A percentile compares a stretch with the other conserved stretches of the same genome.
Evolutionary conservation across 1,284 basidiomycete species (phyloP).

Genomic region (Tremellales sp.): DNA sequence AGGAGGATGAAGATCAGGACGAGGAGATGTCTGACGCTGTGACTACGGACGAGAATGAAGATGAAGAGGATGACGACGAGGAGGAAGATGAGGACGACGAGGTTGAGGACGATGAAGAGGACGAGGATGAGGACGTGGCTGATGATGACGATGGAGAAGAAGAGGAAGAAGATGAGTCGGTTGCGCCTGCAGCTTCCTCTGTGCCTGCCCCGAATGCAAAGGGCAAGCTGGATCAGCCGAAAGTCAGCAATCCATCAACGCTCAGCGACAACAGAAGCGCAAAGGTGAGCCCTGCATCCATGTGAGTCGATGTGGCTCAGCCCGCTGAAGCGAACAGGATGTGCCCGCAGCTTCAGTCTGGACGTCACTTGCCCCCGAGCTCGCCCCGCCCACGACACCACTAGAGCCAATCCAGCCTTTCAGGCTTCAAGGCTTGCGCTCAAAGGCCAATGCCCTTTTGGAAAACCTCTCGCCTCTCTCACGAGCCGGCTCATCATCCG

Average conservation of each 20-base stretch:
- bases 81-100: slow-evolving; percentile 37
- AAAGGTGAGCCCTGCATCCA: no score
- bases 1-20: slow-evolving; percentile 26
- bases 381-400: slow-evolving; percentile 19
- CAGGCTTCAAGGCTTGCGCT: slow-evolving; percentile 29
- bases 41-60: slow-evolving; percentile 30
- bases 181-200: no score
- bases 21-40: slow-evolving; percentile 23
- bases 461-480: slow-evolving; percentile 32
- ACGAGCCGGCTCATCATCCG: slow-evolving; percentile 54
- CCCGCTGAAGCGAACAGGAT: no score
- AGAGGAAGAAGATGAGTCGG: not conserved
- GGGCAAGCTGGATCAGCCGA: no score
- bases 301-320: no score
- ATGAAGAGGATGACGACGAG: slow-evolving; percentile 43
- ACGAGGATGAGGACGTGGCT: slow-evolving; percentile 10
- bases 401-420: slow-evolving; percentile 18
- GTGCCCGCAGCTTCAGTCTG: slow-evolving; percentile 31
- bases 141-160: slow-evolving; percentile 2
- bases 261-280: no score
- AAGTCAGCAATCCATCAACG: no score
- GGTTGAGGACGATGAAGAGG: slow-evolving; percentile 25
- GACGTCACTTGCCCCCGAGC: slow-evolving; percentile 31
- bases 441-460: slow-evolving; percentile 29
- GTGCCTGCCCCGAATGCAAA: no score